phyloP scores from a whole-genome alignment of 1,284 basidiomycete species.

The Trichosporon sp. region DNA sequence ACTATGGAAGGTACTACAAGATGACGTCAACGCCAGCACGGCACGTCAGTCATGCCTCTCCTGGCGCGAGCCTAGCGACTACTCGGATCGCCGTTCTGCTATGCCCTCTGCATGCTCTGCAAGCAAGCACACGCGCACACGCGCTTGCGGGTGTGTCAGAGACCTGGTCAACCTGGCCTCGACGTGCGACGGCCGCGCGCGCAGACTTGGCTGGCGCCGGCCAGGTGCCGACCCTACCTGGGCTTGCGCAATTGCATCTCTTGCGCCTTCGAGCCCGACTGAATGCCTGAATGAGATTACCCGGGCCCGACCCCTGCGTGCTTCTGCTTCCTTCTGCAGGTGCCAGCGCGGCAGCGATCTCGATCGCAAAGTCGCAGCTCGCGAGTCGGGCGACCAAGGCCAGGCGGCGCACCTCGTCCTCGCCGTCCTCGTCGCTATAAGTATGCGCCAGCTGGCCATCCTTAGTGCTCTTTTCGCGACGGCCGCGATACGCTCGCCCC shows the following conservation, averaged over 20 bases:
- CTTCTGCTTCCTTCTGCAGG: neutral
- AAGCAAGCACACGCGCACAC: neutral
- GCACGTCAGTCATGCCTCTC: neutral
- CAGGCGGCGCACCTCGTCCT: no score
- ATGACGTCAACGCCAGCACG: neutral
- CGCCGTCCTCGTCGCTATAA: no score
- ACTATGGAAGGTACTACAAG: neutral
- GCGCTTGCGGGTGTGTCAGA: no score
- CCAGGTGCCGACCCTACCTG: no score
- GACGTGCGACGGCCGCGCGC: no score
- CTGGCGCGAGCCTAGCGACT: neutral
- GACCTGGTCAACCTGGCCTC: no score
- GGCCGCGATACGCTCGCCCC: neutral
- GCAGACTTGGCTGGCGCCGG: neutral
- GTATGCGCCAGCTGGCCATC: neutral
- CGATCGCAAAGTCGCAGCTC: neutral
- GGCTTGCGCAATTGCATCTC: no score
- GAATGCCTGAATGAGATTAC: no score
- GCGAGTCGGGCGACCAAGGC: neutral
- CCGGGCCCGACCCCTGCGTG: no score
- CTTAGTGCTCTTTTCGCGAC: neutral
- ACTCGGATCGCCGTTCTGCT: neutral
- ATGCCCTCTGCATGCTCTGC: neutral
- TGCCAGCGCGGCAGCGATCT: no score
- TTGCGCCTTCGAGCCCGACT: no score